Base-by-base conservation (phyloP, 169 alveolate genomes). In the Eimeria mitis region DNA sequence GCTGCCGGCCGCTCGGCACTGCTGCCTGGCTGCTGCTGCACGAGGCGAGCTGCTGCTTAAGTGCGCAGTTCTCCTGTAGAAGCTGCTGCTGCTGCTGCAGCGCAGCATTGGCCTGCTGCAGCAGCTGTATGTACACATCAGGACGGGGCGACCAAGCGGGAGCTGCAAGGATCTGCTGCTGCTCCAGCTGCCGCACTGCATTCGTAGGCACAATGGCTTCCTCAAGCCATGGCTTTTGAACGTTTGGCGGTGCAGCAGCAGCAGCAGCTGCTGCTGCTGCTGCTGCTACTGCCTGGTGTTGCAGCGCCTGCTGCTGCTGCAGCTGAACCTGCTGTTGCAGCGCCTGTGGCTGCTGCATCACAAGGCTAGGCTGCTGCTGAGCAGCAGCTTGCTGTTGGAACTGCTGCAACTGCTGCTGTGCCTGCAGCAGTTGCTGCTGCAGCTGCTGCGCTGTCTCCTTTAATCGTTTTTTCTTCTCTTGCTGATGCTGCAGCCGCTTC, bases 41-140 rank as follows among this genome's bases (percentile, higher is more conserved):
- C 65, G 89, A 78, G 56, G 89, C 89, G 40, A 78, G 89, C 65
- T 78, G 89, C 89, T 78, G 89, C 89, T 68, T n/a, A 9, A 78
- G 89, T 47, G 89, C 56, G 89, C 89, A 78, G 68, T 78, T 78
- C 25, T 78, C 89, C 28, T 78, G 89, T 21, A 78, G 89, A 42
- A 78, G 89, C 89, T 78, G 89, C 70, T 78, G 89, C 89, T 78
- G 89, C 89, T 78, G 89, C 68, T 78, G 89, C 70, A 78, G 89
- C 25, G 89, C 89, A 40, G 89, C 65, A 49, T 78, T 78, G 40
- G 89, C 89, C 70, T 78, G 89, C 47, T 78, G 89, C 63, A 78
- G 89, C 89, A 78, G 47, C 89, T 78, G 89, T 47, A 78, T 78
- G 89, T 78, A 78, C 89, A 78, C 21, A 3, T 78, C 89, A 47